Percentiles rank a stretch among this genome's conserved stretches.
These are phyloP conservation scores for Cryptosporidium canis DNA, from an alignment of 169 alveolate species.

Conservation along the genomic window DNA sequence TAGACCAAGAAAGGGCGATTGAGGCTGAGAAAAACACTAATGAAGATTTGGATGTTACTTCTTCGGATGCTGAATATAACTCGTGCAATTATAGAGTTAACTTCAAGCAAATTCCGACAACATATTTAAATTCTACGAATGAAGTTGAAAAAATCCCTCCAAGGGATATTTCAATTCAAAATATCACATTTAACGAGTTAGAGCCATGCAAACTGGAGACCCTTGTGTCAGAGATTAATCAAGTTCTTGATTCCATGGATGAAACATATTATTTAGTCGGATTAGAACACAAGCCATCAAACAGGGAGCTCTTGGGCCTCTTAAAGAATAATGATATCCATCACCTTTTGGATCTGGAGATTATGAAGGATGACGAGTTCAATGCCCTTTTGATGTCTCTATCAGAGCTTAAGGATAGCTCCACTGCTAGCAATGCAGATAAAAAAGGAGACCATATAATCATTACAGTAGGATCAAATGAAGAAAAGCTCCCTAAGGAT, in stretches of 20 bases:
- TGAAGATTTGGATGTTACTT: not conserved
- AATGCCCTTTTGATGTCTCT: not conserved
- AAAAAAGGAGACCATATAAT: not conserved
- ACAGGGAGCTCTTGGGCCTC: not conserved
- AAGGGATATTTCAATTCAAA: not conserved
- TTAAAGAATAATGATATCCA: not conserved
- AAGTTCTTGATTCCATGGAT: not conserved
- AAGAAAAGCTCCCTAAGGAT: not conserved
- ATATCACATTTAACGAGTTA: not conserved
- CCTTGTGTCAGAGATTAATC: not conserved
- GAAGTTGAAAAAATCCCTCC: not conserved
- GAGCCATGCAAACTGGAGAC: constrained; percentile 11
- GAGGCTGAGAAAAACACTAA: not conserved
- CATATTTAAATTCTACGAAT: not conserved
- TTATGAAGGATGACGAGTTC: constrained; percentile 16
- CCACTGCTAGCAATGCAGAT: too few relatives aligned
- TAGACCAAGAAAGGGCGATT: not conserved
- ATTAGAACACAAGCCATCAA: not conserved
- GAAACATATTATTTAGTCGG: not conserved
- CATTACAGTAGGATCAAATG: not conserved
- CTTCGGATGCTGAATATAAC: not conserved
- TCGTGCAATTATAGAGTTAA: not conserved
- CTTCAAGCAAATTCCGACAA: not conserved
- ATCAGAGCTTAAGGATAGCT: not conserved
- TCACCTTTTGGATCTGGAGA: constrained; percentile 25